phyloP scores from a whole-genome alignment of 495 filamentous ascomycete genomes.

The Neurospora sp. region DNA sequence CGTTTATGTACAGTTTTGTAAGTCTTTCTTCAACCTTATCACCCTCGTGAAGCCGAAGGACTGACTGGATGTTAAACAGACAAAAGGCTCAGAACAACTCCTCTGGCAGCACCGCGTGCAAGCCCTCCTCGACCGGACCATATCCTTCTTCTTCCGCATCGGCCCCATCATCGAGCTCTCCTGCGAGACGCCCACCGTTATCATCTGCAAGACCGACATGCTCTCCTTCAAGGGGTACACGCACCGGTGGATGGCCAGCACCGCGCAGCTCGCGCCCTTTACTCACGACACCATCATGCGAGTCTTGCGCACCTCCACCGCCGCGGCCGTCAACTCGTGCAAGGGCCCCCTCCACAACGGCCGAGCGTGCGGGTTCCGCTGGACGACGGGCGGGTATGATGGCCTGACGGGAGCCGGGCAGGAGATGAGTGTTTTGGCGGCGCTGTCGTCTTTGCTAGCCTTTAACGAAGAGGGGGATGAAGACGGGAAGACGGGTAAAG shows the following conservation, averaged over 20 bases:
- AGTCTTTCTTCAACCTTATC: conserved; percentile 3
- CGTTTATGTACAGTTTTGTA: conserved; percentile 63
- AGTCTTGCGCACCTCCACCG: conserved; percentile 46
- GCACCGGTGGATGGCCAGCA: conserved; percentile 59
- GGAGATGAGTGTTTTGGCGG: conserved; percentile 47
- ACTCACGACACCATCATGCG: conserved; percentile 46
- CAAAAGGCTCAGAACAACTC: neutral
- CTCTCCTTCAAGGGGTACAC: conserved; percentile 69
- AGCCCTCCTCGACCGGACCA: conserved; percentile 45
- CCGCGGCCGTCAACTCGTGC: conserved; percentile 55
- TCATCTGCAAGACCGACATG: conserved; percentile 57
- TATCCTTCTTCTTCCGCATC: conserved; percentile 43
- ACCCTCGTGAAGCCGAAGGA: no score
- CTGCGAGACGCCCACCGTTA: conserved; percentile 46
- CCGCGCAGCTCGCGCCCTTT: conserved; percentile 58
- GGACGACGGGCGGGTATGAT: conserved; percentile 7
- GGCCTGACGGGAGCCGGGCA: conserved; percentile 39
- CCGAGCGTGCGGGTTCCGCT: conserved; percentile 48
- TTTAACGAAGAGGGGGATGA: conserved; percentile 1
- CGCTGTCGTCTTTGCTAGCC: conserved; percentile 34
- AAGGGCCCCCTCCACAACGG: conserved; percentile 39
- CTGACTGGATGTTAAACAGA: neutral
- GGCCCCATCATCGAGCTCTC: conserved; percentile 54
- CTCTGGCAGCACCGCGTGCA: conserved; percentile 48
- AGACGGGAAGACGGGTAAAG: neutral